Evolutionary conservation across 306 rosid genomes (phyloP).

Genomic region (Argentina anserina): DNA sequence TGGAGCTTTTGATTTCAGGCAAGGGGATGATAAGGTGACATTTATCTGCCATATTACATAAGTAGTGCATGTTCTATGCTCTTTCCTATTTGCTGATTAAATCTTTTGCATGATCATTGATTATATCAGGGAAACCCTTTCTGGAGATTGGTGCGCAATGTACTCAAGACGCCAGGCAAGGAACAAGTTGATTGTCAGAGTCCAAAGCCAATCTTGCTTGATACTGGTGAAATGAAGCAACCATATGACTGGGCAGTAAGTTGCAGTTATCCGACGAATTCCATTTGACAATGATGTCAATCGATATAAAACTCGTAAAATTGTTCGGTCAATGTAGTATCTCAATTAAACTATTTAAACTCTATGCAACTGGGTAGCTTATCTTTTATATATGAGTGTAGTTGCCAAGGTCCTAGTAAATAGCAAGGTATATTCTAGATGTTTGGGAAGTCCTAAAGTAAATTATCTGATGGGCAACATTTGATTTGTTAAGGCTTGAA

Average conservation of each 20-base stretch:
- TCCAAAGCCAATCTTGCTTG: constrained; percentile 91
- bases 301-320: constrained; percentile 3
- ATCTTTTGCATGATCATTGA: constrained; percentile 23
- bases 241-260: constrained; percentile 99
- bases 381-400: background rate
- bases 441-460: background rate
- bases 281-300: constrained; percentile 15
- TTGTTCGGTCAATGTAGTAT: constrained; percentile 8
- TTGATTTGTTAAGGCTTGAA: background rate
- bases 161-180: constrained; percentile 59
- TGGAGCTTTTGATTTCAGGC: constrained; percentile 87
- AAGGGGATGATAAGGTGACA: constrained; percentile 83
- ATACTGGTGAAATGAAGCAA: constrained; percentile 84
- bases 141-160: constrained; percentile 71
- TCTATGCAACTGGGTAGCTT: background rate
- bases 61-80: constrained; percentile 2
- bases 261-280: constrained; percentile 17
- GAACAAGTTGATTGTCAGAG: constrained; percentile 74
- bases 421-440: background rate
- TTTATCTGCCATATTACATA: constrained; percentile 12
- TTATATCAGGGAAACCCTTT: constrained; percentile 70
- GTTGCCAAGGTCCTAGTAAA: constrained; percentile 1
- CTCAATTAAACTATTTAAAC: background rate
- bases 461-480: background rate
- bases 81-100: background rate